Evolutionary conservation across 345 rosid species (phyloP), one percentile per base, ranked within the genome.

Genomic region (Citrus australasica): DNA sequence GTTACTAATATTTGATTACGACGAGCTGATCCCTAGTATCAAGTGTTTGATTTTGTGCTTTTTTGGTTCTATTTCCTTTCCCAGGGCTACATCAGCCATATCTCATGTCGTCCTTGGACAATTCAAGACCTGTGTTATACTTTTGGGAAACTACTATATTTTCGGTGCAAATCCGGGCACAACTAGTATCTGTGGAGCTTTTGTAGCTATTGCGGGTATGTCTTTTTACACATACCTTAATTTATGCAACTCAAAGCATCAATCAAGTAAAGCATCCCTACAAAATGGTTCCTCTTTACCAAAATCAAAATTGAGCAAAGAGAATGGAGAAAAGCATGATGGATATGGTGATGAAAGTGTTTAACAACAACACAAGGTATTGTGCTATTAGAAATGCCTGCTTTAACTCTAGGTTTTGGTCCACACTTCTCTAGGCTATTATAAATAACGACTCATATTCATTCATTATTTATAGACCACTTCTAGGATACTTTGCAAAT

Each of bases 31-130:
- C 10, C 40, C 25, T 30, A 2, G 62, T 5, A 17, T 35, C 6
- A 42, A 38, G 25, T 66, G 73, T 9, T 66, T 38, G 24, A 38
- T 21, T 3, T 65, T 5, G 13, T 32, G 55, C 37, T 58, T 30
- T 35, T 46, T 25, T 55, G 22, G 16, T 53, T 33, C 22, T 74
- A 28, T 67, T 51, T 82, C 30, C 40, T 9, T 60, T 80, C 71
- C 24, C 90, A 92, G 94, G 76, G 92, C 92, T n/a, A 92, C 96
- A 9, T 92, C 96, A 30, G 91, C 96, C 22, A 81, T 86, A 48
- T 86, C 96, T 24, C 96, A 90, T 21, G 94, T 92, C 3, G 93
- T 92, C 76, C 91, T 89, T 2, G 96, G 96, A 78, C 96, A 92
- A 79, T 92, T 92, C 86, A 92, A 92, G 84, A 92, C 96, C 2